These are phyloP conservation scores for Lactarius vividus DNA, from an alignment of 768 basidiomycete genomes.

Conservation along the genomic window DNA sequence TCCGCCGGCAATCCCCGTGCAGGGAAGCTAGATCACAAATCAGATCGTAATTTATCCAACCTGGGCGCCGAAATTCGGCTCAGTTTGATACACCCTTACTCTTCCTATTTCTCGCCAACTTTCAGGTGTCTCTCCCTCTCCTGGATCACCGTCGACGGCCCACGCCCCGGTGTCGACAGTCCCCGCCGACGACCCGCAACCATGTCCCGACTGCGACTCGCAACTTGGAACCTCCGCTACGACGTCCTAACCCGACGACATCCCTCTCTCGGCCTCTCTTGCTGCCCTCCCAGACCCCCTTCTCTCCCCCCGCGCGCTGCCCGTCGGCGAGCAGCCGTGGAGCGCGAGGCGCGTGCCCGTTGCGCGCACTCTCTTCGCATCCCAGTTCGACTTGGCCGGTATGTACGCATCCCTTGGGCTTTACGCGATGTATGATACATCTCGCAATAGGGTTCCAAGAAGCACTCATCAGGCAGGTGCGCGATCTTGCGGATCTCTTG, in stretches of 20 bases:
- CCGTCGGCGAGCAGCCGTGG: slow-evolving; percentile 51
- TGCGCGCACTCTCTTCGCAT: slow-evolving; percentile 44
- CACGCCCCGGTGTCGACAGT: neutral
- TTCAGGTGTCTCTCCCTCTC: neutral
- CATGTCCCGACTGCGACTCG: slow-evolving; percentile 30
- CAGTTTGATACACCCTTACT: neutral
- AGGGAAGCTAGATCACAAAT: slow-evolving; percentile 12
- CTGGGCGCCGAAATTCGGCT: slow-evolving; percentile 1
- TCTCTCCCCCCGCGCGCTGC: slow-evolving; percentile 36
- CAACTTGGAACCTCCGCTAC: slow-evolving; percentile 54
- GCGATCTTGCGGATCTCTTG: slow-evolving; percentile 52
- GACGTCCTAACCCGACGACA: slow-evolving; percentile 51
- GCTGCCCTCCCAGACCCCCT: slow-evolving; percentile 42
- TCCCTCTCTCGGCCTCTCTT: slow-evolving; percentile 48
- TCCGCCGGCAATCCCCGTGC: neutral
- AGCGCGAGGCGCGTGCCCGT: slow-evolving; percentile 49
- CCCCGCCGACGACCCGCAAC: slow-evolving; percentile 7
- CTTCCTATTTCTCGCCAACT: neutral
- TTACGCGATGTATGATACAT: neutral
- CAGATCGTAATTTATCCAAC: slow-evolving; percentile 17
- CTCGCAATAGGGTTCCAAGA: slow-evolving; percentile 47
- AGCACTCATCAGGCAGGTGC: slow-evolving; percentile 54
- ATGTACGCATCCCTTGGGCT: slow-evolving; percentile 12
- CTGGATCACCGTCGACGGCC: neutral
- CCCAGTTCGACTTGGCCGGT: slow-evolving; percentile 43